Conservation (phyloP, 768 basidiomycete genomes). For the Russula sp. region DNA sequence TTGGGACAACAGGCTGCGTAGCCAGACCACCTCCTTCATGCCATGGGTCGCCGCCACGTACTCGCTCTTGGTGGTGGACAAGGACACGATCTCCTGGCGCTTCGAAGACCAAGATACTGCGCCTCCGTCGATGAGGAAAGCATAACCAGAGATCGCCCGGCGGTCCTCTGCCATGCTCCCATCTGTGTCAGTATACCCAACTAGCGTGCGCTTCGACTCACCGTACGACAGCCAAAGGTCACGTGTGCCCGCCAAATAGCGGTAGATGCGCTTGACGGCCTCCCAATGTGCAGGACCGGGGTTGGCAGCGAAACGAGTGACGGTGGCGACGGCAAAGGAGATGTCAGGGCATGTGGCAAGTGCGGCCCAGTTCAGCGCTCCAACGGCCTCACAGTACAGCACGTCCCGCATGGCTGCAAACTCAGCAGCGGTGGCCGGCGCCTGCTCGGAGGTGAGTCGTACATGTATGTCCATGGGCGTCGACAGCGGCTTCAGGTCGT, state of each 20-base stretch:
- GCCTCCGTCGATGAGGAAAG: not conserved
- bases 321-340: not conserved
- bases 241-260: not conserved
- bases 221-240: not conserved
- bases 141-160: not conserved
- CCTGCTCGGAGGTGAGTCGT: not conserved
- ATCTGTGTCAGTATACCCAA: not conserved
- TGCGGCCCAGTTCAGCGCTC: conserved; percentile 28
- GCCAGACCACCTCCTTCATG: not conserved
- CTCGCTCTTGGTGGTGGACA: not conserved
- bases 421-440: not conserved
- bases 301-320: not conserved
- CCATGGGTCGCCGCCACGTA: not conserved
- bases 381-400: conserved; percentile 25
- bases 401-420: conserved; percentile 7
- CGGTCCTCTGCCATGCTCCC: not conserved
- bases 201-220: not conserved
- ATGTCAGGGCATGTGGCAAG: not conserved
- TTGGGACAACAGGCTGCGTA: not conserved
- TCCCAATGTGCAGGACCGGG: not conserved
- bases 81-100: not conserved
- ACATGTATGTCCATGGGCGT: conserved; percentile 32
- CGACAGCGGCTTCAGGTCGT: conserved; percentile 30
- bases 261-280: not conserved
- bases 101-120: not conserved